These are phyloP conservation scores for Fusarium dlaminii DNA, from an alignment of 2,329 filamentous ascomycete species.

Conservation along the genomic window DNA sequence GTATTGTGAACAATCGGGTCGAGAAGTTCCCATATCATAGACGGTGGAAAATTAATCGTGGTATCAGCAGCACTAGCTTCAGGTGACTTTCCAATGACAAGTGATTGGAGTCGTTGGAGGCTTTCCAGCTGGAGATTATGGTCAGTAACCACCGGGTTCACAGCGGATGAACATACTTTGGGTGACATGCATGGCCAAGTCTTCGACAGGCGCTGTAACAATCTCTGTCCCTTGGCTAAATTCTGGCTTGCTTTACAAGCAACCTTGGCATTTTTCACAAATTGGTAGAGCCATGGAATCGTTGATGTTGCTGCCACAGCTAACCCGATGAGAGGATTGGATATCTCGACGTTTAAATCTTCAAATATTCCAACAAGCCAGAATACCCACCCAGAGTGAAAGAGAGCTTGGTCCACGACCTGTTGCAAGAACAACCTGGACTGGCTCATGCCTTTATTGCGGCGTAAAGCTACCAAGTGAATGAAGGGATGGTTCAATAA, in stretches of 20 bases:
- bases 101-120: not conserved
- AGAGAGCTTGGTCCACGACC: slow-evolving; percentile 6
- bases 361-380: slow-evolving; percentile 16
- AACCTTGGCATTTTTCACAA: not conserved
- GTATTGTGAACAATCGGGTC: not conserved
- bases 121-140: not conserved
- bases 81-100: not conserved
- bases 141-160: accelerated
- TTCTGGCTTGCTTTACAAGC: not conserved
- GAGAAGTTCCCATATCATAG: slow-evolving; percentile 18
- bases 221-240: not conserved
- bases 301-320: slow-evolving; percentile 14
- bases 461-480: slow-evolving; percentile 2
- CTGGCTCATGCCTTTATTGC: not conserved
- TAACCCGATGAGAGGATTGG: not conserved
- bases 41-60: slow-evolving; percentile 1
- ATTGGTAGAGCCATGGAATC: slow-evolving; percentile 9
- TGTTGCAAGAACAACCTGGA: slow-evolving; percentile 7
- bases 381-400: slow-evolving; percentile 15
- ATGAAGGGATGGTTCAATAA: slow-evolving; percentile 8
- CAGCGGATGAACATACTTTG: not conserved
- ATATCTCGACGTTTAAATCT: not conserved
- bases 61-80: not conserved
- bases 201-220: not conserved
- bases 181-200: slow-evolving; percentile 3